Evolutionary conservation across 768 basidiomycete species (phyloP).

Genomic region (Psilocybe tampanensis): DNA sequence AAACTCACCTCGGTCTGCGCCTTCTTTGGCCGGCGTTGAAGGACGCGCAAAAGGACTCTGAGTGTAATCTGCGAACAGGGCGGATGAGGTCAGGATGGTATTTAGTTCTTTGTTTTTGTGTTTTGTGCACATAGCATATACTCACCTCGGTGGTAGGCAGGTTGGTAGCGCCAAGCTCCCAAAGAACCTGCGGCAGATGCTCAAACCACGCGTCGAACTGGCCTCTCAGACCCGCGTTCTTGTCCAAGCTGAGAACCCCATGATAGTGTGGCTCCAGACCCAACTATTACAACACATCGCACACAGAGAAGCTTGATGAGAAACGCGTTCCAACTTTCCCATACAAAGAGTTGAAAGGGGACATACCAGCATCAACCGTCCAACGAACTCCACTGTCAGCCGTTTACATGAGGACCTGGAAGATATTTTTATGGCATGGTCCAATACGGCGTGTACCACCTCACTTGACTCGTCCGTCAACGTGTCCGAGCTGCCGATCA

Average conservation of each 20-base stretch:
- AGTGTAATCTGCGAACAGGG: slow-evolving; percentile 48
- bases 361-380: slow-evolving; percentile 68
- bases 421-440: slow-evolving; percentile 62
- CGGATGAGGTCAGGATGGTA: background rate
- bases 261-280: slow-evolving; percentile 12
- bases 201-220: slow-evolving; percentile 67
- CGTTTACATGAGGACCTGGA: slow-evolving; percentile 68
- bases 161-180: slow-evolving; percentile 77
- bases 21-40: slow-evolving; percentile 57
- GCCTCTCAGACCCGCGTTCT: slow-evolving; percentile 23
- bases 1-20: slow-evolving; percentile 43
- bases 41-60: slow-evolving; percentile 60
- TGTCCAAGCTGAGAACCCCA: slow-evolving; percentile 7
- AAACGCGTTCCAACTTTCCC: background rate
- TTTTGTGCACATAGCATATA: background rate
- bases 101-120: background rate
- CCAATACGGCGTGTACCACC: slow-evolving; percentile 58
- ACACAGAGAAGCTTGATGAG: background rate
- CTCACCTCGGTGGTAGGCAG: slow-evolving; percentile 62
- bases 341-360: background rate
- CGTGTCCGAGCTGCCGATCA: slow-evolving; percentile 51
- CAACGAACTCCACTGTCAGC: slow-evolving; percentile 75
- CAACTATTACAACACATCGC: slow-evolving; percentile 6
- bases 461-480: slow-evolving; percentile 22
- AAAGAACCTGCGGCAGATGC: slow-evolving; percentile 78